Base-by-base conservation (phyloP, 2,329 filamentous ascomycete species). In the Ascochyta rabiei region DNA sequence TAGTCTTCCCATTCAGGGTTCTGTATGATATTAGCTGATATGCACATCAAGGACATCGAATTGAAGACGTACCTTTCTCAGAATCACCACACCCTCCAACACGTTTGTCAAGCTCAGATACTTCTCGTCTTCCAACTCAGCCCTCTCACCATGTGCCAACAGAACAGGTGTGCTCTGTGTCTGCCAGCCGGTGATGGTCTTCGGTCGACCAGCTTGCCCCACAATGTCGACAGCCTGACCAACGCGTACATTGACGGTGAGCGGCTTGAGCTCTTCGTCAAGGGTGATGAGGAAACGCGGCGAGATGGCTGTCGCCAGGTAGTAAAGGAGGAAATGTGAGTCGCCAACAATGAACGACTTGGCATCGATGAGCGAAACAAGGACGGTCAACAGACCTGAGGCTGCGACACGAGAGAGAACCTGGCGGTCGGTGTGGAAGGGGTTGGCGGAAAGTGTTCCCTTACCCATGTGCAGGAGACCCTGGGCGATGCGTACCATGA, bases 101-200 rank as follows among this genome's bases (percentile, higher is more conserved):
- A 88, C 96, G 79, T 87, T 95, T 74, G 88, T 96, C 71, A 99
- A 80, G 76, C 89, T 91, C 62, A 98, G 88, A 75, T 98, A 99
- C 79, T 99, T 88, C 79, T 99, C 95, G 70, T 99, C 95, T 77
- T 99, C 95, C 45, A 99, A 81, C 81, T 99, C 95, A 9, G 95
- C 95, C 68, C 96, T 85, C 81, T 99, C 95, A 26, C 96, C 95
- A 71, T 96, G 89, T n/a, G 91, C 89, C 67, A 99, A 81, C 55
- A 99, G 81, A 41, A 99, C 95, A 0, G 95, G 95, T n/a, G 95
- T 99, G 80, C 91, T 97, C 82, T 99, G 95, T 63, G 95, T 99
- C 79, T 99, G 95, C 95, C 95, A 99, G 48, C 95, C 95, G 9
- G 95, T 99, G 69, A 99, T 99, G 2, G 95, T 99, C 88, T 99